Percentiles rank a stretch among this genome's conserved stretches.
These are phyloP conservation scores for Xylaria nigripes DNA, from an alignment of 495 filamentous ascomycete genomes.

Conservation along the genomic window DNA sequence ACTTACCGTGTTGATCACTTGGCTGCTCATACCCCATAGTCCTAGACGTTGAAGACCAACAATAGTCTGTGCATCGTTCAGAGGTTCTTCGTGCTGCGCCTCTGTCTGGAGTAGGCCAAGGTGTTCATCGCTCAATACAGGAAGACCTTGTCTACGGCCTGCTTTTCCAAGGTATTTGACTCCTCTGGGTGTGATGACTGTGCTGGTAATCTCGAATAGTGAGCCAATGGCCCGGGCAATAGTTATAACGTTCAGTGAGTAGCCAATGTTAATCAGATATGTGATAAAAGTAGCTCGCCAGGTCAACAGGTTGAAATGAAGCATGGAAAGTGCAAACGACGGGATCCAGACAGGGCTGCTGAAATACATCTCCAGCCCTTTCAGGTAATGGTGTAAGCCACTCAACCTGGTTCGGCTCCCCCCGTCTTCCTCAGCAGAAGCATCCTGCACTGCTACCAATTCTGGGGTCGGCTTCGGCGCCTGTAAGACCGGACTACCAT, in stretches of 20 bases:
- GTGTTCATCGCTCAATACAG: constrained; percentile 12
- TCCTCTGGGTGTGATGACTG: constrained; percentile 34
- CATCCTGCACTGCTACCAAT: background rate
- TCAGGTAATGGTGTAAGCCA: constrained; percentile 13
- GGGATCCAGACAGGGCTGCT: constrained; percentile 40
- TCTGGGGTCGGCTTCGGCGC: constrained; percentile 16
- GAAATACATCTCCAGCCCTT: constrained; percentile 36
- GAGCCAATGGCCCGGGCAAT: constrained; percentile 45
- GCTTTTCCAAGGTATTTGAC: constrained; percentile 28
- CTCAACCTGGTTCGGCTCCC: constrained; percentile 9
- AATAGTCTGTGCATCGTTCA: constrained; percentile 18
- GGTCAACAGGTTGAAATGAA: constrained; percentile 53
- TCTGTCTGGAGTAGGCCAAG: constrained; percentile 15
- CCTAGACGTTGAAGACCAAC: constrained; percentile 35
- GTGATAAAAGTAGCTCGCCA: constrained; percentile 53
- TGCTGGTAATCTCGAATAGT: constrained; percentile 44
- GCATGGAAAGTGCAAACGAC: constrained; percentile 45
- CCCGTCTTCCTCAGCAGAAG: background rate
- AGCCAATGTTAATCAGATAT: constrained; percentile 49
- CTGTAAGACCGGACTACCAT: constrained; percentile 23
- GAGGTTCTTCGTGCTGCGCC: constrained; percentile 7
- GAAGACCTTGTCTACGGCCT: background rate
- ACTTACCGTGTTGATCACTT: constrained; percentile 31
- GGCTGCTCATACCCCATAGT: constrained; percentile 36
- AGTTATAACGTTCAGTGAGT: constrained; percentile 45